Base-by-base conservation (phyloP, 345 rosid species). In the Citrus australasica region DNA sequence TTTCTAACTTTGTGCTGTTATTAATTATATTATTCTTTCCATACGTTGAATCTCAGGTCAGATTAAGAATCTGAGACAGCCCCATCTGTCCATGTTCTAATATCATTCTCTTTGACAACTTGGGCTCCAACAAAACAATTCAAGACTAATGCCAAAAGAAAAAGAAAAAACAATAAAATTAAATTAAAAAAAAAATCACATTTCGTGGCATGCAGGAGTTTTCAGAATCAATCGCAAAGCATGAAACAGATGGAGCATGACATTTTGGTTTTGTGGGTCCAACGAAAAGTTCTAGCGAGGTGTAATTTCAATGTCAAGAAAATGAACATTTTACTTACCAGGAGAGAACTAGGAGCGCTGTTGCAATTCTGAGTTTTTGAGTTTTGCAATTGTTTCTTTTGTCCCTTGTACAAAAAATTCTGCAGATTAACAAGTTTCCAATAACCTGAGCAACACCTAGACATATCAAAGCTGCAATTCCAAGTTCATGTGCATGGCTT, bases 391-490 rank as follows among this genome's bases (percentile, higher is more conserved):
- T 76, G 66, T 56, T 82, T 75, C 53, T 76, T 48, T 40, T 66
- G 9, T 75, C 72, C 74, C 83, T 75, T 7, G 79, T 60, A 67
- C 83, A 78, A 62, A 78, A 81, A 68, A 74, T 74, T 32, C 40
- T 24, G 24, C 86, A 85, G 55, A 90, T 53, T 5, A 83, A 55
- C 25, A 89, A 19, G 80, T 85, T 90, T 48, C 95, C 97, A 21
- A 90, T 30, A 70, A 79, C 22, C 69, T 93, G 95, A 46, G 95
- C 95, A 25, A 82, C 64, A 28, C 79, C 80, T 4, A 92, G 80
- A 73, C 88, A 92, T 64, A 78, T 56, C 24, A 93, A 19, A 14
- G 95, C 90, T 4, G 83, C 88, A 37, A 85, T 67, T 74, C 97
- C 97, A 42, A 84, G 87, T 67, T 79, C 83, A 64, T 83, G 85